A percentile compares a stretch with the other conserved stretches of the same genome.
phyloP scores from a whole-genome alignment of 2,329 filamentous ascomycete genomes.

The Clarireedia paspali region DNA sequence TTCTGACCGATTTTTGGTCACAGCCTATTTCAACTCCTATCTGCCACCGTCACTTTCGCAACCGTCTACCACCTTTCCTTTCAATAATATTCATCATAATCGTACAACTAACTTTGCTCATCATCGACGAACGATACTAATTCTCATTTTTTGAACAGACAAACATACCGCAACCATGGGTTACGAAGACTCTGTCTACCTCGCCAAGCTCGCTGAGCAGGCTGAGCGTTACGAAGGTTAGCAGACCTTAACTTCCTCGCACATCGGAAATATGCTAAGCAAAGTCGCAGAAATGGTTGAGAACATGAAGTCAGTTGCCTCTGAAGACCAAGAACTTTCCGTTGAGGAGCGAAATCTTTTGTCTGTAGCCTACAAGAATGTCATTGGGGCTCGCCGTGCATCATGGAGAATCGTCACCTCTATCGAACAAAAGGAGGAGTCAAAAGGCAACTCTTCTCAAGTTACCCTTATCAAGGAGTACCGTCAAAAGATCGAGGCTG shows the following conservation, averaged over 20 bases:
- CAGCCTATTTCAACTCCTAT: neutral
- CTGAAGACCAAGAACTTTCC: constrained; percentile 74
- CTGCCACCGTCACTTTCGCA: neutral
- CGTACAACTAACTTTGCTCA: too few species aligned
- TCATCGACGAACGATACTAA: neutral
- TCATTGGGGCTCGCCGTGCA: constrained; percentile 94
- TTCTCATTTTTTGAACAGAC: constrained; percentile 14
- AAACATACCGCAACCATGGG: constrained; percentile 66
- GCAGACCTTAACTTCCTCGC: constrained; percentile 29
- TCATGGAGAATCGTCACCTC: constrained; percentile 99
- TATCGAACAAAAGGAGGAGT: constrained; percentile 99
- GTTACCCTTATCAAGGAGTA: constrained; percentile 91
- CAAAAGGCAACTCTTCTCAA: constrained; percentile 95
- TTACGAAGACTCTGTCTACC: constrained; percentile 99
- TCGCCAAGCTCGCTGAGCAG: constrained; percentile 99
- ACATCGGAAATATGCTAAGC: constrained; percentile 15
- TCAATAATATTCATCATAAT: neutral
- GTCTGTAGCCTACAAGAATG: constrained; percentile 99
- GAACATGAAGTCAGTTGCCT: constrained; percentile 99
- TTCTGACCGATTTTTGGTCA: constrained; percentile 1
- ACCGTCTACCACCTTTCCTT: neutral
- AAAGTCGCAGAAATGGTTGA: constrained; percentile 80
- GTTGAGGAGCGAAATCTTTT: constrained; percentile 99
- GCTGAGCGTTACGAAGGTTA: constrained; percentile 99
- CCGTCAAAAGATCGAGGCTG: constrained; percentile 95